These are phyloP conservation scores for Phytophthora aleatoria DNA, from an alignment of 352 stramenopile genomes.

Conservation along the genomic window DNA sequence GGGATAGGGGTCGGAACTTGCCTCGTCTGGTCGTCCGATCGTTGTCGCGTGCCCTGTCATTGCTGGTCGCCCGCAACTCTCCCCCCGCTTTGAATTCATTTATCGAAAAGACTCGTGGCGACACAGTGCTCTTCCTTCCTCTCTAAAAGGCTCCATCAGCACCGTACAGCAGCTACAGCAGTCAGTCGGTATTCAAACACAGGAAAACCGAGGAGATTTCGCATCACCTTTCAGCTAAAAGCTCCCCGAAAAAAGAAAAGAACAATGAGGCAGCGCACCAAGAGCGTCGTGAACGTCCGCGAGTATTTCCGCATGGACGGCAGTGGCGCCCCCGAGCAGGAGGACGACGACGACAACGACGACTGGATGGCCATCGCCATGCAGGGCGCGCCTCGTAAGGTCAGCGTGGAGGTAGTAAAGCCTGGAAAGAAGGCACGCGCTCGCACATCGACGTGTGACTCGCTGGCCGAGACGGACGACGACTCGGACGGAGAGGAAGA, in stretches of 20 bases:
- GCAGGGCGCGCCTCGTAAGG: constrained; percentile 18
- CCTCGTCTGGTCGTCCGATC: constrained; percentile 29
- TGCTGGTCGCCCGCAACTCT: constrained; percentile 19
- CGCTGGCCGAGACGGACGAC: constrained; percentile 63
- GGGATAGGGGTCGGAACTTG: constrained; percentile 40
- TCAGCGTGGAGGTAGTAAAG: constrained; percentile 36
- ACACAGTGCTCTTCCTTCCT: constrained; percentile 19
- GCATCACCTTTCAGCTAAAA: constrained; percentile 1
- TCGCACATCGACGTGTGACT: constrained; percentile 64
- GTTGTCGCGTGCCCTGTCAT: constrained; percentile 28
- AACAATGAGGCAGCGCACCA: constrained; percentile 71
- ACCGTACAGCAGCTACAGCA: constrained; percentile 8
- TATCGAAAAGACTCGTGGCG: constrained; percentile 32
- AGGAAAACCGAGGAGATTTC: neutral
- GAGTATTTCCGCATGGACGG: constrained; percentile 78
- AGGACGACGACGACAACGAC: constrained; percentile 52
- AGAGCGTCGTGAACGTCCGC: constrained; percentile 69
- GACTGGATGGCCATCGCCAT: constrained; percentile 58
- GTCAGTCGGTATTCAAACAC: constrained; percentile 10
- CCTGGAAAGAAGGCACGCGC: constrained; percentile 40
- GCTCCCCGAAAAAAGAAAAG: neutral
- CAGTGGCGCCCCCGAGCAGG: constrained; percentile 46
- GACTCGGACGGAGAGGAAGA: constrained; percentile 71
- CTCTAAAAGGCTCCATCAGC: neutral
- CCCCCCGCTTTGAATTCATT: constrained; percentile 16